phyloP scores from a whole-genome alignment of 169 alveolate species.

The Eimeria sp. region DNA sequence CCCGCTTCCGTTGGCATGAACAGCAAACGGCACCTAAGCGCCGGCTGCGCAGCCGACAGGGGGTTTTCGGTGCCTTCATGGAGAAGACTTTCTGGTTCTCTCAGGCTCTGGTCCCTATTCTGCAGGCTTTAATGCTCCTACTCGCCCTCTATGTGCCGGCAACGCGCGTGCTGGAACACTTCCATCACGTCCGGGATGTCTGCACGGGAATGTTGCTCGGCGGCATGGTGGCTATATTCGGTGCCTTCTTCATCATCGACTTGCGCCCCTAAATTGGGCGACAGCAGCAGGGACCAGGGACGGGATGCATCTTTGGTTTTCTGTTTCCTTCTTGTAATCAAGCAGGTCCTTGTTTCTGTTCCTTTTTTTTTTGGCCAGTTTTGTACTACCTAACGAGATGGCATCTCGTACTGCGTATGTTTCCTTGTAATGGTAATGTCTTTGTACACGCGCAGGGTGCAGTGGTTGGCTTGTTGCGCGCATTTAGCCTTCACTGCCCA shows the following conservation, averaged over 20 bases:
- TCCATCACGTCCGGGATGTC: constrained; percentile 5
- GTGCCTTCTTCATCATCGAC: constrained; percentile 15
- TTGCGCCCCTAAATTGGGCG: neutral
- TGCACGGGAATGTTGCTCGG: constrained; percentile 12
- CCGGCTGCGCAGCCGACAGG: neutral
- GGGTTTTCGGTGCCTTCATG: neutral
- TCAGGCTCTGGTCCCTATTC: neutral
- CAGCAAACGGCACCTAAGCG: neutral
- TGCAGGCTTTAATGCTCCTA: neutral
- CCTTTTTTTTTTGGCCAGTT: neutral
- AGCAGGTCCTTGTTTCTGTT: neutral
- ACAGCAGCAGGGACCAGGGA: no score
- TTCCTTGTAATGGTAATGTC: no score
- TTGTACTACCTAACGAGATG: no score
- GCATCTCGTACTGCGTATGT: no score
- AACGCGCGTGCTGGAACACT: neutral
- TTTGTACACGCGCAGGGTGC: no score
- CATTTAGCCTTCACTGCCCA: no score
- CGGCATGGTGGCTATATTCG: neutral
- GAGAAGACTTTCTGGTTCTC: neutral
- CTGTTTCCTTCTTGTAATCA: neutral
- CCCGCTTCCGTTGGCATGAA: constrained; percentile 8
- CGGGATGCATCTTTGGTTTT: no score
- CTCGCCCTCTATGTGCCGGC: neutral
- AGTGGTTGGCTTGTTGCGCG: no score